Percentiles rank a stretch among this genome's conserved stretches.
phyloP scores from a whole-genome alignment of 129 eudicot species.

The Helianthus annuus region DNA sequence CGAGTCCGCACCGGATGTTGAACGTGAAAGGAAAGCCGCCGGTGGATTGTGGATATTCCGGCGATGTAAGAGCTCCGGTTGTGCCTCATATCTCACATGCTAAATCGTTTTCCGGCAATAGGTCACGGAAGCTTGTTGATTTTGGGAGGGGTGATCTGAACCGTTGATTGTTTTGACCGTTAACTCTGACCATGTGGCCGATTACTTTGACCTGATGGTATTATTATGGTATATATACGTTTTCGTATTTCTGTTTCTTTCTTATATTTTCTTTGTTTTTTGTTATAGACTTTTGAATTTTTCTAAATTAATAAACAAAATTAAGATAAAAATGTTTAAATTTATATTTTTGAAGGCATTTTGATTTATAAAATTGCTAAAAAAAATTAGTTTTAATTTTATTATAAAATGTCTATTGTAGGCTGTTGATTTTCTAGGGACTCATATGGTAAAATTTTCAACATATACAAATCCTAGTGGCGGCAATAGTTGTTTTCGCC shows the following conservation, averaged over 20 bases:
- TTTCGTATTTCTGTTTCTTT: not conserved
- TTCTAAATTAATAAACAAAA: not conserved
- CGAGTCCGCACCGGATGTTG: conserved; percentile 59
- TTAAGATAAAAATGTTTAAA: not conserved
- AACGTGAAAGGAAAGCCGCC: conserved; percentile 52
- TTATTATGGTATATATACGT: not conserved
- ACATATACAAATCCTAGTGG: no score
- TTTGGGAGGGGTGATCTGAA: conserved; percentile 60
- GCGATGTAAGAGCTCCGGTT: conserved; percentile 46
- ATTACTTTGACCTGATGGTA: conserved; percentile 22
- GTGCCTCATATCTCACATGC: conserved; percentile 44
- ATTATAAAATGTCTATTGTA: no score
- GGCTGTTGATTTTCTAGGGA: no score
- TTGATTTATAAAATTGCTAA: no score
- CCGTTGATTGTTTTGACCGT: conserved; percentile 42
- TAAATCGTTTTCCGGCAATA: conserved; percentile 55
- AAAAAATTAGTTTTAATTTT: no score
- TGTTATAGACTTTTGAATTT: not conserved
- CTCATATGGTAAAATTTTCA: no score
- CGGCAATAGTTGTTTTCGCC: no score
- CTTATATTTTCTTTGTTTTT: not conserved
- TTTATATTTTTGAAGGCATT: no score
- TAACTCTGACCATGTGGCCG: conserved; percentile 38
- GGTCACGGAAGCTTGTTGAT: conserved; percentile 76
- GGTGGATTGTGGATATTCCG: conserved; percentile 29